These are phyloP conservation scores for Talaromyces piceae DNA, from an alignment of 2,329 filamentous ascomycete species.

Conservation along the genomic window DNA sequence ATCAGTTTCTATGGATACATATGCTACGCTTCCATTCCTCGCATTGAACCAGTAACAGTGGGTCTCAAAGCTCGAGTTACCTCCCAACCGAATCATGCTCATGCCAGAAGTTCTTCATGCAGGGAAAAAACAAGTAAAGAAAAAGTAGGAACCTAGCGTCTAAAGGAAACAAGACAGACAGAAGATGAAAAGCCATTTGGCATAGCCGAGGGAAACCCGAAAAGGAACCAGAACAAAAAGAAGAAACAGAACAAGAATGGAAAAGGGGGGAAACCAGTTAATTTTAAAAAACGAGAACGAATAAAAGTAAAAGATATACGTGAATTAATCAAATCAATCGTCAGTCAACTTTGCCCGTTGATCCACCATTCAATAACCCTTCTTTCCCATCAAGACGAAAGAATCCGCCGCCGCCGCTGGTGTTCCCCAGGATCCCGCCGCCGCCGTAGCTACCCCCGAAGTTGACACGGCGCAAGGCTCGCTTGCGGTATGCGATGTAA, in stretches of 20 bases:
- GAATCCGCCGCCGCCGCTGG: slow-evolving; percentile 36
- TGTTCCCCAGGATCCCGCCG: slow-evolving; percentile 19
- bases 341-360: slow-evolving; percentile 43
- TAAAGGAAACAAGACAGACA: slow-evolving; percentile 1
- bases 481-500: slow-evolving; percentile 15
- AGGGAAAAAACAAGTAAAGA: no score
- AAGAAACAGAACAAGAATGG: not conserved
- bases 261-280: slow-evolving; percentile 5
- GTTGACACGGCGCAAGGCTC: not conserved
- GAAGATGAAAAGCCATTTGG: not conserved
- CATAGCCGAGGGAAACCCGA: not conserved
- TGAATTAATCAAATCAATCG: slow-evolving; percentile 8
- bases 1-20: slow-evolving; percentile 1
- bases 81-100: no score
- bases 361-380: slow-evolving; percentile 35
- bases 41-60: no score
- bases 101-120: not conserved
- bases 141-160: no score
- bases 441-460: not conserved
- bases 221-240: slow-evolving; percentile 1
- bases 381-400: slow-evolving; percentile 45
- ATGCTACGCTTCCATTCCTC: not conserved
- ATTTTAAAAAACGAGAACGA: no score
- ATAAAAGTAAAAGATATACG: slow-evolving; percentile 5
- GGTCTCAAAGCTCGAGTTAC: no score